A percentile compares a stretch with the other conserved stretches of the same genome.
Conservation (phyloP, 2,329 filamentous ascomycete genomes). For the Colletotrichum siamense region DNA sequence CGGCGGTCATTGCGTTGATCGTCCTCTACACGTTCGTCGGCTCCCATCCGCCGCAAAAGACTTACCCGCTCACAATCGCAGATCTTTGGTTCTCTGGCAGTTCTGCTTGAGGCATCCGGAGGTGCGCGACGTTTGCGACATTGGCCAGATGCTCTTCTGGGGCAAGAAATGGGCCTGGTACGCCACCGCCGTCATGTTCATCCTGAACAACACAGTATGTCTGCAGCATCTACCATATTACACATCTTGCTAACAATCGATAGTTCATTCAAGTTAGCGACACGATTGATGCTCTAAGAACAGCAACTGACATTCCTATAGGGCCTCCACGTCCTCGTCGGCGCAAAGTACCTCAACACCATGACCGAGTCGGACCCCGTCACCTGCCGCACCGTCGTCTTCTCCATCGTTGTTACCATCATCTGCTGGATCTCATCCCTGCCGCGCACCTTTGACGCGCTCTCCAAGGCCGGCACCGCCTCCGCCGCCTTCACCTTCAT, state of each 20-base stretch:
- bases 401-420: conserved; percentile 75
- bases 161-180: conserved; percentile 76
- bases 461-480: conserved; percentile 79
- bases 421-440: conserved; percentile 82
- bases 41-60: conserved; percentile 14
- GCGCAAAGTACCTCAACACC: conserved; percentile 88
- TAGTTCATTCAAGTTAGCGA: conserved; percentile 12
- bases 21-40: conserved; percentile 75
- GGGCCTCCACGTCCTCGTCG: conserved; percentile 81
- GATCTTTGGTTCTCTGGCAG: conserved; percentile 65
- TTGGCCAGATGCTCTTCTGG: conserved; percentile 95
- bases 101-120: conserved; percentile 92
- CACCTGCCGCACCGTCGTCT: conserved; percentile 77
- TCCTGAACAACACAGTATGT: conserved; percentile 80
- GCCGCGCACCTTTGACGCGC: conserved; percentile 81
- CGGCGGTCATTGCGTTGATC: conserved; percentile 75
- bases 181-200: conserved; percentile 81
- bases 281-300: neutral
- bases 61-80: conserved; percentile 15
- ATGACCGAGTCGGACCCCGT: conserved; percentile 74
- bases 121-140: conserved; percentile 90
- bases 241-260: neutral
- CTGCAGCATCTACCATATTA: neutral
- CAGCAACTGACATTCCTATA: conserved; percentile 43
- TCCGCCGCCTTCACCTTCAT: conserved; percentile 91